Evolutionary conservation across 2,329 filamentous ascomycete species (phyloP), one percentile per base, ranked within the genome.

Genomic region (Blastomyces gilchristii): DNA sequence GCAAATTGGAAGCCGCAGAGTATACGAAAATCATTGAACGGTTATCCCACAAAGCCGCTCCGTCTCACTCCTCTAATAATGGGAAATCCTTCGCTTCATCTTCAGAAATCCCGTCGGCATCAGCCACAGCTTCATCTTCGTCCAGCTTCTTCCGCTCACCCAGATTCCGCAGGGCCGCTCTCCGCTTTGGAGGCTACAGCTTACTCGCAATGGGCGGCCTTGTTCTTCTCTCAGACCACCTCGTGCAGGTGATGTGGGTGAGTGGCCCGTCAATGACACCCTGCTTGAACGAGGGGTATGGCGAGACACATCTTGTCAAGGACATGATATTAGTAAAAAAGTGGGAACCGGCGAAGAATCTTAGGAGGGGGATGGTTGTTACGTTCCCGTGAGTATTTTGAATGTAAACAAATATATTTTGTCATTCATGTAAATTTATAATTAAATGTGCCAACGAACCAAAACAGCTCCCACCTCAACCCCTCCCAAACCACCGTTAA

Each of bases 401-500:
- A 7, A 62, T 43, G 57, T 49, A 45, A 71, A 68, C 61, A 67
- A 67, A 58, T 22, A 14, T 28, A 2, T 63, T 62, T 41, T 6
- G 12, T 4, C 1, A 50, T 50, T 50, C 22, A 28, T 31, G 31
- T 6, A 16, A 8, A 18, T 14, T 25, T 25, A 52, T 39, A 49
- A 9, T 25, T 11, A 52, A 52, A 25, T 25, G 60, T 65, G 49
- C 45, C 65, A 25, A 56, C 28, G n/a, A 62, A 50, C 68, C 58
- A 54, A 61, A 61, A 63, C 67, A 91, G 88, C 72, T 90, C 85
- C 58, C 91, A 92, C 0, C 77, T 81, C 16, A 82, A 88, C 65
- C 88, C 91, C 0, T 85, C 90, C 39, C 80, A 83, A 28, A 79
- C 87, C 52, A 85, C 85, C 0, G 84, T 97, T 43, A 99, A 99